A percentile compares a stretch with the other conserved stretches of the same genome.
Evolutionary conservation across 106 monocot genomes (phyloP).

Genomic region (Platanthera guangdongensis): DNA sequence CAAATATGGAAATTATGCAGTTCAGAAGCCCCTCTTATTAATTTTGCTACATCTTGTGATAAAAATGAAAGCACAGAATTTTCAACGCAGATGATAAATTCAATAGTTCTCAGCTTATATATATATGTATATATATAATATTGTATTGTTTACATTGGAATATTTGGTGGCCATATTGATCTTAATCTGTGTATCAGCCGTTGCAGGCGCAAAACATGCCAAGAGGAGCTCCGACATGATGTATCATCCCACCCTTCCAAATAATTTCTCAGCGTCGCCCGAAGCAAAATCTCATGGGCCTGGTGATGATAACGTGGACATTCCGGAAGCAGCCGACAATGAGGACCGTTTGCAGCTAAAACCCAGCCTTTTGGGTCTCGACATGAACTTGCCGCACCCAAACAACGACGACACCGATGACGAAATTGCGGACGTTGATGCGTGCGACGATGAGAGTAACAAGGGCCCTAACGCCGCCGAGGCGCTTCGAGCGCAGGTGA

Average conservation of each 20-base stretch:
- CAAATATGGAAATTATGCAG: no score
- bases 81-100: no score
- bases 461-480: conserved; percentile 61
- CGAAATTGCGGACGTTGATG: conserved; percentile 82
- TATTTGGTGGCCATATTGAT: background rate
- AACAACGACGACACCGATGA: conserved; percentile 39
- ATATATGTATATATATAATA: background rate
- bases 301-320: conserved; percentile 41
- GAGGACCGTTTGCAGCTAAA: conserved; percentile 26
- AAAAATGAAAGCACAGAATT: no score
- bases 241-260: conserved; percentile 11
- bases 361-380: conserved; percentile 19
- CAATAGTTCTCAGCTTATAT: no score
- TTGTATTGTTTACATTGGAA: background rate
- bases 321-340: conserved; percentile 37
- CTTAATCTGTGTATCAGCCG: background rate
- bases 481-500: conserved; percentile 71
- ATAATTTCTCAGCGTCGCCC: conserved; percentile 26
- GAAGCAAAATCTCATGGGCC: conserved; percentile 30
- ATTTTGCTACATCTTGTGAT: no score
- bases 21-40: no score
- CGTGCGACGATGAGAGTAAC: conserved; percentile 44
- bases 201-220: conserved; percentile 39
- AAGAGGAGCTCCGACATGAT: conserved; percentile 23
- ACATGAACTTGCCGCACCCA: conserved; percentile 42